phyloP scores from a whole-genome alignment of 306 rosid species.

The Clitoria ternatea region DNA sequence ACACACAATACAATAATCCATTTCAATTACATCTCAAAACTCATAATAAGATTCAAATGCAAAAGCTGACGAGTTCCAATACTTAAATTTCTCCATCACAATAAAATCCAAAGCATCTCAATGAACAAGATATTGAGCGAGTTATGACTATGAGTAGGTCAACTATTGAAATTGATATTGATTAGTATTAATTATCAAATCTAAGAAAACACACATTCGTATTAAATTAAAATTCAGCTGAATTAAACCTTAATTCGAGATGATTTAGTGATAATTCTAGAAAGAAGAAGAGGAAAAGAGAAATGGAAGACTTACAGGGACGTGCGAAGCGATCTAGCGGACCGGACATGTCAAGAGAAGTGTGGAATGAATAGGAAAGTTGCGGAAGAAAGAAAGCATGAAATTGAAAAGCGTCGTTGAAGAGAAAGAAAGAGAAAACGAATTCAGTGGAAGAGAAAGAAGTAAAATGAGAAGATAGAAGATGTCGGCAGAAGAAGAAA shows the following conservation, averaged over 20 bases:
- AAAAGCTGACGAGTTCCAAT: neutral
- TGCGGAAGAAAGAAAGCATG: conserved; percentile 19
- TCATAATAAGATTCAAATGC: neutral
- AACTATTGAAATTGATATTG: no score
- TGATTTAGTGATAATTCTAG: conserved; percentile 3
- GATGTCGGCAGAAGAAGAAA: conserved; percentile 35
- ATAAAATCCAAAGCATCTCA: neutral
- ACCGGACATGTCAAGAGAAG: conserved; percentile 56
- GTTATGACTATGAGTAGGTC: no score
- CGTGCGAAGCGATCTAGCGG: conserved; percentile 80
- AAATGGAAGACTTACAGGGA: conserved; percentile 59
- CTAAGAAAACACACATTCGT: no score
- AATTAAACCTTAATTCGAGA: neutral
- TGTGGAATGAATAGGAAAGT: neutral
- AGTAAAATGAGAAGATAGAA: neutral
- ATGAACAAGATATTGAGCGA: no score
- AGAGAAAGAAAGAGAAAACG: neutral
- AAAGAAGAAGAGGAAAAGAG: no score
- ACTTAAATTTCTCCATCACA: neutral
- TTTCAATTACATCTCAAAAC: neutral
- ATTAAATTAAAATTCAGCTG: conserved; percentile 22
- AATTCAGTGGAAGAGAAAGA: neutral
- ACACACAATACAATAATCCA: neutral
- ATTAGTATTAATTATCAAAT: no score
- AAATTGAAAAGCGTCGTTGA: neutral